Base-by-base conservation (phyloP, 768 basidiomycete species). In the Suillus occidentalis region DNA sequence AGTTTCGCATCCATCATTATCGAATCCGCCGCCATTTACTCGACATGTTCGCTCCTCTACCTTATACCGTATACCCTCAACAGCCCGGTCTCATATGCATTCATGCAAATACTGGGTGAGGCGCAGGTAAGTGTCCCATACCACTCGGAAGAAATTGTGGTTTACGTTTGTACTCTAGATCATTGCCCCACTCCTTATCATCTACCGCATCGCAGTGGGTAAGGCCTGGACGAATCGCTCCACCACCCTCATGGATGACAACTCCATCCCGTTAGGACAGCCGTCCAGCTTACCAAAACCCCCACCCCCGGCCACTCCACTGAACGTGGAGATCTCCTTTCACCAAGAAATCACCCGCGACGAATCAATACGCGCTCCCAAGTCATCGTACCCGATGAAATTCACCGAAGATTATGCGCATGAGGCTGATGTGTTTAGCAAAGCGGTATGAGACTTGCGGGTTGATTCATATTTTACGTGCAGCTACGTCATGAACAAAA, bases 161-260 rank as follows among this genome's bases (percentile, higher is more conserved):
- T 39, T 49, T n/a, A 64, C 42, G 8, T 40, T 58, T 36, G 20
- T 60, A 62, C n/a, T 18, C 2, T 66, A 84, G 83, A 76, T 81
- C 72, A 78, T 83, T 37, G 82, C 83, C 13, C 78, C 79, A 0
- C 80, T 82, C 65, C 75, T 84, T 28, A 84, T 84, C 62, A 82
- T 82, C 43, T 80, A 80, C 50, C 80, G 83, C n/a, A 73, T 84
- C 13, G 79, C 82, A 2, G 74, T 81, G 65, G 83, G 83, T 16
- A 76, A 78, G 31, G 83, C 81, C 3, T 83, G 81, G 83, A 69
- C 69, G 25, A 66, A 56, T 31, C 68, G 73, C 8, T 62, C 68
- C 36, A 40, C 69, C 5, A 61, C 75, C 16, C 53, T 28, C 14
- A 55, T 31, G 52, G 50, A 22, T 1, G 66, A 66, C 0, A 34